Evolutionary conservation across 768 basidiomycete species (phyloP), one percentile per base, ranked within the genome.

Genomic region (Kwoniella shandongensis): DNA sequence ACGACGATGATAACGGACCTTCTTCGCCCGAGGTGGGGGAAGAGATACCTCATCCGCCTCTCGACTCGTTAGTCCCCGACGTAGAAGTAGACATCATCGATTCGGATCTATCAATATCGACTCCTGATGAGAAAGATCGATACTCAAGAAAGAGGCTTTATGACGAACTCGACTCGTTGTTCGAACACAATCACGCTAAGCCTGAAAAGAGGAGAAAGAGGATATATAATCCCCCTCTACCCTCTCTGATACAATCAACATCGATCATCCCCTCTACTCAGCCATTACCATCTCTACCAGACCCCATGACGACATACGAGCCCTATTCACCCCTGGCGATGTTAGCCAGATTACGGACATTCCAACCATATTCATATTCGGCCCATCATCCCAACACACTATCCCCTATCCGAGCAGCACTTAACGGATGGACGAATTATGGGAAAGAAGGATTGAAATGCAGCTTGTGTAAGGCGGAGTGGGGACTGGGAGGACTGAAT

Each of bases 321-420:
- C 70, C 70, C 3, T 69, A 50, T 56, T 67, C 67, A 1, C 63
- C 65, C 4, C 56, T 65, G 1, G 47, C 61, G 4, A 46, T 69
- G 3, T 59, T 72, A 17, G 41, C 61, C n/a, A 45, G 70, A 38
- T 27, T 72, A 13, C 23, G 54, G 30, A 67, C 67, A 29, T 72
- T 51, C 41, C 44, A 57, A 39, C 47, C 59, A 0, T 20, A 54
- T 17, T 40, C 54, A 2, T 69, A 65, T 36, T 49, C 63, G 7
- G 18, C 57, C 3, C 22, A 39, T 12, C n/a, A 44, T 13, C 53
- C 55, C 6, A 27, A 46, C 1, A 23, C 53, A 18, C 59, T 72
- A 0, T 44, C 47, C 18, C 50, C 67, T 2, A 23, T 56, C 20
- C 35, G 46, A 17, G 46, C 53, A 7, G 57, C 63, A 20, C 44